Conservation (phyloP, 805 yeast species). For the Lipomyces japonicus region DNA sequence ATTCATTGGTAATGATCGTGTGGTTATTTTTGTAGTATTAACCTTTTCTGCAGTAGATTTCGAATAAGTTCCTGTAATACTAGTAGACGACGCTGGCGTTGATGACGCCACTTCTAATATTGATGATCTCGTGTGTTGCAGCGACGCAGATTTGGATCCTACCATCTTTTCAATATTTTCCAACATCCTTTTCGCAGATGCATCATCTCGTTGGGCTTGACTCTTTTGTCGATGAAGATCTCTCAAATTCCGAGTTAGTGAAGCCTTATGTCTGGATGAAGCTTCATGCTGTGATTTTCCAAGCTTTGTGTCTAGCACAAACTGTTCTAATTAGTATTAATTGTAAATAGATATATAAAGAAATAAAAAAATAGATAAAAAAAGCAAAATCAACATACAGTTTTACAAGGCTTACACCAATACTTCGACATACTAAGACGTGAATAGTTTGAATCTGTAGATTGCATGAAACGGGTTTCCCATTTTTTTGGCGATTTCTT, state of each 20-base stretch:
- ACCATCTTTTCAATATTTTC: constrained; percentile 21
- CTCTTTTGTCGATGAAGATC: constrained; percentile 26
- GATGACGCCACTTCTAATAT: neutral
- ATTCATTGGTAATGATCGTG: too few relatives aligned
- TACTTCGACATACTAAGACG: constrained; percentile 24
- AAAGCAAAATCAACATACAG: constrained; percentile 13
- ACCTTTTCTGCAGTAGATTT: neutral
- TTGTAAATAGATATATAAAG: neutral
- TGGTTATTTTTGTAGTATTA: too few relatives aligned
- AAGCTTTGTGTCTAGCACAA: constrained; percentile 29
- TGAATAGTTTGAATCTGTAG: neutral
- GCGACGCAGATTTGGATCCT: too few relatives aligned
- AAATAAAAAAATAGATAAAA: neutral
- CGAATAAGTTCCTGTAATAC: neutral
- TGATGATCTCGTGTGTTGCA: neutral
- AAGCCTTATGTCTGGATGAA: constrained; percentile 24
- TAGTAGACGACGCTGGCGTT: neutral
- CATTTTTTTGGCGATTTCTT: too few relatives aligned
- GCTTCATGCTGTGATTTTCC: constrained; percentile 30
- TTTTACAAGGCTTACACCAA: constrained; percentile 31
- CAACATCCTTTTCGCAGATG: constrained; percentile 21
- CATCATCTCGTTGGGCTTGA: constrained; percentile 16
- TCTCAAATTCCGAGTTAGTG: constrained; percentile 24
- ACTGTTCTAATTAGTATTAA: constrained; percentile 5
- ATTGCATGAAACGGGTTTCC: neutral